A percentile compares a stretch with the other conserved stretches of the same genome.
Evolutionary conservation across 2,329 filamentous ascomycete genomes (phyloP).

Genomic region (Trichoderma atrobrunneum): DNA sequence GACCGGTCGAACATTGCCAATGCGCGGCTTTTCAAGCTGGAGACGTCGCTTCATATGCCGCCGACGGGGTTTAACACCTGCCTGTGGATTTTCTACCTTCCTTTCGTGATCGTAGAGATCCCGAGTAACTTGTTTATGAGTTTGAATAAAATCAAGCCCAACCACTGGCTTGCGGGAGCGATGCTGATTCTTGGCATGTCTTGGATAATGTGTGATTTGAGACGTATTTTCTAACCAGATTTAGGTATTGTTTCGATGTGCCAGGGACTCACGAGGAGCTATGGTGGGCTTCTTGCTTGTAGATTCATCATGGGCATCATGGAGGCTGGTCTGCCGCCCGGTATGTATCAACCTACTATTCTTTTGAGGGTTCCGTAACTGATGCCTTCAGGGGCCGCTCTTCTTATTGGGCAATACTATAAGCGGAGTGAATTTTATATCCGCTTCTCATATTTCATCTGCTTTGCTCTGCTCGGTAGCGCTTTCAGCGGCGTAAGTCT

Average conservation of each 20-base stretch:
- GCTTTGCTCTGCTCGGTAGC: not conserved
- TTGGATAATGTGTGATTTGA: not conserved
- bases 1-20: constrained; percentile 49
- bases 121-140: constrained; percentile 3
- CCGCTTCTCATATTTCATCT: not conserved
- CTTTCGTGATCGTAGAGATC: not conserved
- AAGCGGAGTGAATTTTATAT: not conserved
- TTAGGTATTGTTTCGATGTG: not conserved
- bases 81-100: constrained; percentile 6
- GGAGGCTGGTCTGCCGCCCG: not conserved
- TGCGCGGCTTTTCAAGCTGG: not conserved
- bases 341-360: not conserved
- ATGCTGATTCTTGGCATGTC: not conserved
- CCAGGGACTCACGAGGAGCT: not conserved
- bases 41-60: not conserved
- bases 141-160: not conserved
- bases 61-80: not conserved
- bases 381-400: not conserved
- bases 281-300: not conserved
- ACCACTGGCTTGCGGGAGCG: not conserved
- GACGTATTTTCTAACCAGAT: not conserved
- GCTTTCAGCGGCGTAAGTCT: not conserved
- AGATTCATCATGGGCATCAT: not conserved
- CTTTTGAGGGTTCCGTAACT: not conserved
- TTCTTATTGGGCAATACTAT: not conserved